Base-by-base conservation (phyloP, 2,329 filamentous ascomycete genomes). In the Pyrenophora tritici-repentis region DNA sequence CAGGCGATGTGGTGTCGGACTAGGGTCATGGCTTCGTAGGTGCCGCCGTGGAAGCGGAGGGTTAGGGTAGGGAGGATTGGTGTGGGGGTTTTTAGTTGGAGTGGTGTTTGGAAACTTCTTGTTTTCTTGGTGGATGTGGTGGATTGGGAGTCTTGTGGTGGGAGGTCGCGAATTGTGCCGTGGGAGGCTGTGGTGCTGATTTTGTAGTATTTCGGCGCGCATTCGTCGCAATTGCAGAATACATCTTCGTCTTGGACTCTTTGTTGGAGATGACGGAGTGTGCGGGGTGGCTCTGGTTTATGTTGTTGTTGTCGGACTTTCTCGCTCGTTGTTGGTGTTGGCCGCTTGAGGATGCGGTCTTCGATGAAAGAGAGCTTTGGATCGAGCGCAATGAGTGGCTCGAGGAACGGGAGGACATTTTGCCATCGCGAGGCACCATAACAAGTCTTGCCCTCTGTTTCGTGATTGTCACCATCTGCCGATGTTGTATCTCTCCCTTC, bases 21-120 rank as follows among this genome's bases (percentile, higher is more conserved):
- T 16, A 61, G 32, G 2, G 50, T 44, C 58, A 61, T 61, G 13
- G 56, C 31, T 43, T 61, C 58, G 33, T 61, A 61, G 17, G 54
- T 39, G n/a, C 56, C 56, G n/a, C n/a, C n/a, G n/a, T n/a, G n/a
- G n/a, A n/a, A n/a, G n/a, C n/a, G n/a, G n/a, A n/a, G n/a, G n/a
- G n/a, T n/a, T n/a, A n/a, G n/a, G n/a, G n/a, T n/a, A n/a, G n/a
- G n/a, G n/a, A n/a, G n/a, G n/a, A n/a, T n/a, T n/a, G n/a, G n/a
- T n/a, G n/a, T n/a, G n/a, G n/a, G n/a, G n/a, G n/a, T n/a, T n/a
- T 39, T 26, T 12, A 17, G 14, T 17, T 36, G 10, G 17, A 32
- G 22, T 18, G 26, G 31, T 4, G 31, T 29, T 14, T 24, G 22
- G 7, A 44, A 35, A 29, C 34, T 12, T 10, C 9, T 3, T n/a